Percentiles rank a stretch among this genome's conserved stretches.
These are phyloP conservation scores for Talaromyces wortmannii DNA, from an alignment of 495 filamentous ascomycete species.

Conservation along the genomic window DNA sequence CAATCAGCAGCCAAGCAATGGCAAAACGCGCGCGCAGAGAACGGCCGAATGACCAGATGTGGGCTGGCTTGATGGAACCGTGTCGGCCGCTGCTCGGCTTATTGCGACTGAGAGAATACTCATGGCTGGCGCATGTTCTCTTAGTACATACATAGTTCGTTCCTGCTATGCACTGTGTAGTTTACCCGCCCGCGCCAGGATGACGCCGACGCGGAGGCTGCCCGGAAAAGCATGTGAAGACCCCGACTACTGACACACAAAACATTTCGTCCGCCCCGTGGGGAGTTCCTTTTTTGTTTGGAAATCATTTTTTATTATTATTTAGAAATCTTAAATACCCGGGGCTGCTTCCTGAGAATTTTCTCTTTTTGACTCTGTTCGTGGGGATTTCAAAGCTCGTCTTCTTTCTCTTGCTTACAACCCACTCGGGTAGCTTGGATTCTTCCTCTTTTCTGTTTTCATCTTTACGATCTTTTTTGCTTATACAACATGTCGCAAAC, in stretches of 20 bases:
- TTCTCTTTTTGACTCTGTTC: not conserved
- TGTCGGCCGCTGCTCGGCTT: not conserved
- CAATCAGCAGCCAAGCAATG: not conserved
- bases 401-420: too few relatives aligned
- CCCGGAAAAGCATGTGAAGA: not conserved
- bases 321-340: too few relatives aligned
- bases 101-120: not conserved
- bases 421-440: not conserved
- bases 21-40: not conserved
- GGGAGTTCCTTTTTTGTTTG: not conserved
- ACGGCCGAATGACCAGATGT: not conserved
- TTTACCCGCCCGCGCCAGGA: not conserved
- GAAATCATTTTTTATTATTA: too few relatives aligned
- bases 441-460: not conserved
- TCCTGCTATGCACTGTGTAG: not conserved
- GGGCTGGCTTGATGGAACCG: not conserved
- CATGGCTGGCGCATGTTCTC: not conserved
- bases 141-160: not conserved
- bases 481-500: slow-evolving; percentile 66
- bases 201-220: not conserved
- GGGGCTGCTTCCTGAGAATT: too few relatives aligned
- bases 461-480: not conserved
- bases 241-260: not conserved
- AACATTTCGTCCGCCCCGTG: not conserved
- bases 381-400: not conserved